Evolutionary conservation across 768 basidiomycete species (phyloP), one percentile per base, ranked within the genome.

Genomic region (Russula olivacea): DNA sequence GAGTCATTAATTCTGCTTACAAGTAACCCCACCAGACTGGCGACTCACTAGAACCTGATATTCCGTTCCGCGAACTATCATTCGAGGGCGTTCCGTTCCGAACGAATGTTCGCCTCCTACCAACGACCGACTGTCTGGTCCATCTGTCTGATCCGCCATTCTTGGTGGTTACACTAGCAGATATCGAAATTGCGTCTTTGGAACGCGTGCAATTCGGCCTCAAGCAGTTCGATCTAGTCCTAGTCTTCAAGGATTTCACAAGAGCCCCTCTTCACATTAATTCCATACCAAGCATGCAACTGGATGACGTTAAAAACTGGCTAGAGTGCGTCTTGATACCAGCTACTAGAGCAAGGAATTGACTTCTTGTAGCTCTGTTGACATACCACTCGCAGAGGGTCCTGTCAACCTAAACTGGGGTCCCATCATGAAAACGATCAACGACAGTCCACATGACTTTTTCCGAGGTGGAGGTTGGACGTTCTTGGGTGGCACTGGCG

Each of bases 301-400:
- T 98, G 70, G 97, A 99, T 71, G 94, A 95, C 68, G 95, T 99
- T 66, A 98, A 98, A 76, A 95, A 97, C 71, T 99, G 97, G 97
- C 82, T 99, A 23, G 94, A 99, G 93, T 98, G 72, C 67, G 92
- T 78, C 14, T 8, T 57, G 28, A 51, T 51, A 56, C 59, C 41
- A 40, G n/a, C 50, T 7, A 40, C 19, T n/a, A 57, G 32, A 25
- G 43, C 15, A 40, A 56, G 56, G 67, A 52, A 54, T 19, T 68
- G 60, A 58, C 47, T 21, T 10, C 43, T 23, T 59, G 14, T 66
- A 98, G 95, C 71, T 98, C 95, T 6, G 94, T 98, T 60, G 97
- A 99, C 71, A 95, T 99, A 61, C 88, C 97, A 9, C 82, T 97
- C 76, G 89, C 89, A 51, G 96, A 98, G 74, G 90, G 95, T 5